Base-by-base conservation (phyloP, 1,284 basidiomycete genomes). In the Leccinum subspadiceum region DNA sequence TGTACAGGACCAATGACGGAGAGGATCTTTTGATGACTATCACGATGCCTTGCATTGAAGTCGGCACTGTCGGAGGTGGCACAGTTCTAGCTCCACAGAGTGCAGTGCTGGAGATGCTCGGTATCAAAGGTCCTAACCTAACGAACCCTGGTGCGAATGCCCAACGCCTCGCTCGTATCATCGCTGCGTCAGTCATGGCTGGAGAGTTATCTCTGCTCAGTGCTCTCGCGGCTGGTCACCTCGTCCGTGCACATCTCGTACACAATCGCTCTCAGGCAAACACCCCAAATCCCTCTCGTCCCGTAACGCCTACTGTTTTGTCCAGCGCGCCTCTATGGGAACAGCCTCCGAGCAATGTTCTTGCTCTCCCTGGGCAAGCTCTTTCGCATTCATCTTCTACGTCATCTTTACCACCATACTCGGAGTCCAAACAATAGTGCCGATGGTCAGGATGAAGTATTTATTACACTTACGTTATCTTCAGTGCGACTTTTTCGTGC, bases 11-110 rank as follows among this genome's bases (percentile, higher is more conserved):
- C 48, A 98, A 98, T 78, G 84, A 90, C 66, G 94, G 90, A 60
- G 81, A 93, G 69, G 97, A 99, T 73, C 82, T 99, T 5, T 83
- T 98, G 57, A 86, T 98, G 78, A 94, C 94, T 0, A 82, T 94
- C 59, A 89, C 93, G 9, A 97, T 98, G 95, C 95, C 95, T 22
- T 96, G 89, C 39, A 94, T 98, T 73, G 95, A 98, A 78, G 94
- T 96, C 52, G 95, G 95, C 53, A 99, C 96, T 24, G 90, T 99
- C 41, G 96, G 96, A 41, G 96, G 96, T 49, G 96, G 96, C 44
- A 99, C 96, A 0, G 84, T 96, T 55, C 87, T 98, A 54, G 84
- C 81, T 4, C 94, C 96, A 0, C 96, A 98, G 75, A 83, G 85
- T 53, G 86, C 91, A n/a, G 89, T 98, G 63, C 85, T 98, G 62